Base-by-base conservation (phyloP, 129 eudicot species). In the Ambrosia artemisiifolia region DNA sequence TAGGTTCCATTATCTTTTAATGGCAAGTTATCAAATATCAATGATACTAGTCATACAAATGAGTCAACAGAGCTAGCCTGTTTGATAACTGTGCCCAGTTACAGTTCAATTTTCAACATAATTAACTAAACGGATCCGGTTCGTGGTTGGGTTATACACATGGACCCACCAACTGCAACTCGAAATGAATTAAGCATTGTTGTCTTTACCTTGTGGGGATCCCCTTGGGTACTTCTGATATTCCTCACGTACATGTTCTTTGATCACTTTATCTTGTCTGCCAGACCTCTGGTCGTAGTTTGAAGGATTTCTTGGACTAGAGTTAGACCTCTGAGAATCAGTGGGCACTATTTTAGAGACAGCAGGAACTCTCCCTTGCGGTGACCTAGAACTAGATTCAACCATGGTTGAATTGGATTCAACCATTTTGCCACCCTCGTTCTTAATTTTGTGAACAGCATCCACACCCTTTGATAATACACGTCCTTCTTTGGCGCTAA, bases 401-500 rank as follows among this genome's bases (percentile, higher is more conserved):
- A 67, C 67, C 12, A 50, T 40, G 51, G 85, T 82, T 61, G 87
- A 79, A 77, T 79, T 72, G 49, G 86, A 74, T 38, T 75, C 75
- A 68, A 80, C 77, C 79, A 79, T 89, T 62, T 76, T 81, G 28
- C 73, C 86, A 69, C 84, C 95, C 73, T 85, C 96, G 3, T 88
- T 85, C 69, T 85, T 92, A 57, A 90, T 78, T 76, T 81, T 87
- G 78, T 85, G 96, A 71, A 93, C 95, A 36, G 95, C 96, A 82
- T 93, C 95, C 20, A 93, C 96, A 67, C 98, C 98, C 77, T 90
- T 93, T 48, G 84, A 67, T 85, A 93, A 69, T 43, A 90, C 85
- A 72, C 79, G 75, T 67, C 95, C 81, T 73, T 93, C 98, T 85
- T 94, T 94, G 61, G 93, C 98, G 79, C 96, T 90, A 24, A 94